Percentiles rank a stretch among this genome's conserved stretches.
Evolutionary conservation across 2,329 filamentous ascomycete species (phyloP).

Genomic region (Penicillium sp.): DNA sequence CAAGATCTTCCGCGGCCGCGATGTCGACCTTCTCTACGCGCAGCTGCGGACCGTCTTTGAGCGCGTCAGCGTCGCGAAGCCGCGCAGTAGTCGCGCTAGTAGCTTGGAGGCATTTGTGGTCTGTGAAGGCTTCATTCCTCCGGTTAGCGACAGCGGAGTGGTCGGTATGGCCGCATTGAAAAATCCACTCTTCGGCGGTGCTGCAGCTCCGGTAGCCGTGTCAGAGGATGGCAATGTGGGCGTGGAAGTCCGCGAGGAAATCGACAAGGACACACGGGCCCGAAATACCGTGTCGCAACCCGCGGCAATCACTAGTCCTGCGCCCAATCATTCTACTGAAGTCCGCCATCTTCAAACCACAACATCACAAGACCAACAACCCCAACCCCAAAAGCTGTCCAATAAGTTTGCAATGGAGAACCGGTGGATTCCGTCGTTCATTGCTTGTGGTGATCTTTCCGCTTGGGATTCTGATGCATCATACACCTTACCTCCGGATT

Average conservation of each 20-base stretch:
- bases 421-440: slow-evolving; percentile 89
- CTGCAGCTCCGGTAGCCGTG: slow-evolving; percentile 25
- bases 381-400: slow-evolving; percentile 18
- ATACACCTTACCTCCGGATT: slow-evolving; percentile 80
- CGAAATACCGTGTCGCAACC: slow-evolving; percentile 6
- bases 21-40: slow-evolving; percentile 92
- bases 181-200: slow-evolving; percentile 41
- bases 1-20: slow-evolving; percentile 92
- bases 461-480: slow-evolving; percentile 95
- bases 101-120: slow-evolving; percentile 97
- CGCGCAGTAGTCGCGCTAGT: slow-evolving; percentile 88
- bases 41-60: slow-evolving; percentile 91
- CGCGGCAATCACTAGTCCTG: not conserved
- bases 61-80: slow-evolving; percentile 86
- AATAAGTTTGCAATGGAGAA: slow-evolving; percentile 42
- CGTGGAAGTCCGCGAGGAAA: slow-evolving; percentile 36
- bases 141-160: slow-evolving; percentile 46
- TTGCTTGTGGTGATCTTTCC: slow-evolving; percentile 94
- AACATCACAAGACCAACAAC: slow-evolving; percentile 17
- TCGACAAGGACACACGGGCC: slow-evolving; percentile 39
- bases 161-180: slow-evolving; percentile 41
- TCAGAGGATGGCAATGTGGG: slow-evolving; percentile 32
- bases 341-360: slow-evolving; percentile 41
- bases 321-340: slow-evolving; percentile 21
- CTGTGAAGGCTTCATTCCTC: slow-evolving; percentile 84